Percentiles rank a stretch among this genome's conserved stretches.
These are phyloP conservation scores for Thinopyrum obtusiflorum DNA, from an alignment of 202 grass and related monocot genomes.

Conservation along the genomic window DNA sequence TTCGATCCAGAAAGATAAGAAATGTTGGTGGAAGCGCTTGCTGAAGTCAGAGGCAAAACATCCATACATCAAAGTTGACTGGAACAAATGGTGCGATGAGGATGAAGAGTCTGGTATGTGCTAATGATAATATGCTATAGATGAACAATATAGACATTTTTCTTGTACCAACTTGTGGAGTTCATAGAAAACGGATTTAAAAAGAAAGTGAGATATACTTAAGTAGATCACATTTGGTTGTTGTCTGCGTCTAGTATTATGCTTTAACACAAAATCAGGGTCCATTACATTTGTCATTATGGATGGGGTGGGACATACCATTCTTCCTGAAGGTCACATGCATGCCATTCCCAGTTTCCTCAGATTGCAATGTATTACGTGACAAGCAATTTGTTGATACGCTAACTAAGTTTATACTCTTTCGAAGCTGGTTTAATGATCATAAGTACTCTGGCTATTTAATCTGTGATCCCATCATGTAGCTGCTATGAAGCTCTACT, in stretches of 20 bases:
- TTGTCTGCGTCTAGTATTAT: background rate
- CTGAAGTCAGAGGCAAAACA: conserved; percentile 89
- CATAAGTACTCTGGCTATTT: conserved; percentile 1
- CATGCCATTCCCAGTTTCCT: background rate
- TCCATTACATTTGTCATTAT: conserved; percentile 1
- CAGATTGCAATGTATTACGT: background rate
- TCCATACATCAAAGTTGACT: conserved; percentile 98
- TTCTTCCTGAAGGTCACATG: background rate
- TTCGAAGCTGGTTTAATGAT: background rate
- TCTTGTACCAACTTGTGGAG: background rate
- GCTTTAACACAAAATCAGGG: background rate
- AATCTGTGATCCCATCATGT: background rate
- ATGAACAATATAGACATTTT: background rate
- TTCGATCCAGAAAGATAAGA: conserved; percentile 88
- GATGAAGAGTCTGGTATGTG: conserved; percentile 87
- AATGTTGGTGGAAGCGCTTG: conserved; percentile 84
- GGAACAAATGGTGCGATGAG: conserved; percentile 98
- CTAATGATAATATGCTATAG: conserved; percentile 14
- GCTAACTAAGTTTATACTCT: background rate
- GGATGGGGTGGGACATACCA: background rate
- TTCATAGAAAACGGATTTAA: background rate
- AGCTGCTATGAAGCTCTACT: background rate
- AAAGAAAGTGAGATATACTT: conserved; percentile 10
- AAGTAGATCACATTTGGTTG: background rate
- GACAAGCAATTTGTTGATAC: background rate